Conservation (phyloP, 108 stramenopile genomes). For the Skeletonema marinoi region DNA sequence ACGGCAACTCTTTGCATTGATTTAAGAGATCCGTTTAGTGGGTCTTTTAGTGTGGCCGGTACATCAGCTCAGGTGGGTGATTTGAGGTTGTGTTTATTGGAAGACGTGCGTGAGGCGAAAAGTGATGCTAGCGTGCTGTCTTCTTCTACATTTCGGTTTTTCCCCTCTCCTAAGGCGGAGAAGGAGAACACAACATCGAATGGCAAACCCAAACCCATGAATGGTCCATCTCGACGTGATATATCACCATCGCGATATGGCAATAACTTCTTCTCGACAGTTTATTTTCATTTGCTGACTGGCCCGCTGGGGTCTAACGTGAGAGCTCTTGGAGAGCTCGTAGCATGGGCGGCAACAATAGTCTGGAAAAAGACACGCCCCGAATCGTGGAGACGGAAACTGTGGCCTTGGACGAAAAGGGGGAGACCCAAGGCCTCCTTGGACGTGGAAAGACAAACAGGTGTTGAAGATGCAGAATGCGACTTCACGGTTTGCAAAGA, state of each 20-base stretch:
- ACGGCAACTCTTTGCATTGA: slow-evolving; percentile 36
- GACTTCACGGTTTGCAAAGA: too few relatives aligned
- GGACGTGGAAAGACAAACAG: neutral
- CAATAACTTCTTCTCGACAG: slow-evolving; percentile 7
- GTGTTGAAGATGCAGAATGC: too few relatives aligned
- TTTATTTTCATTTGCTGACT: slow-evolving; percentile 44
- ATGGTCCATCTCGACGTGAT: neutral
- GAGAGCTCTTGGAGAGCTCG: slow-evolving; percentile 15
- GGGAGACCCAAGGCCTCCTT: neutral
- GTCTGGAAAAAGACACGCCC: neutral
- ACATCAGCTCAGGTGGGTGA: slow-evolving; percentile 34
- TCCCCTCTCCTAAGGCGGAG: neutral
- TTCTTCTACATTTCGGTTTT: neutral
- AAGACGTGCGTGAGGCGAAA: slow-evolving; percentile 15
- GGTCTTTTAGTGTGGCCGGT: slow-evolving; percentile 22
- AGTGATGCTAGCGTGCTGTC: slow-evolving; percentile 10
- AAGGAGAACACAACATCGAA: neutral
- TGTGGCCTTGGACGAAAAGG: neutral
- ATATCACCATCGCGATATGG: neutral
- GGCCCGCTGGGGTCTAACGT: slow-evolving; percentile 27
- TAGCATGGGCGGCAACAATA: slow-evolving; percentile 7
- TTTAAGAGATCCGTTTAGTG: slow-evolving; percentile 35
- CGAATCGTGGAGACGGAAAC: neutral
- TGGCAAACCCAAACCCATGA: neutral
- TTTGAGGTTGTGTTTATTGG: neutral